Evolutionary conservation across 225 moss, liverwort and hornwort genomes (phyloP), one percentile per base, ranked within the genome.

Genomic region (Asterella californica): DNA sequence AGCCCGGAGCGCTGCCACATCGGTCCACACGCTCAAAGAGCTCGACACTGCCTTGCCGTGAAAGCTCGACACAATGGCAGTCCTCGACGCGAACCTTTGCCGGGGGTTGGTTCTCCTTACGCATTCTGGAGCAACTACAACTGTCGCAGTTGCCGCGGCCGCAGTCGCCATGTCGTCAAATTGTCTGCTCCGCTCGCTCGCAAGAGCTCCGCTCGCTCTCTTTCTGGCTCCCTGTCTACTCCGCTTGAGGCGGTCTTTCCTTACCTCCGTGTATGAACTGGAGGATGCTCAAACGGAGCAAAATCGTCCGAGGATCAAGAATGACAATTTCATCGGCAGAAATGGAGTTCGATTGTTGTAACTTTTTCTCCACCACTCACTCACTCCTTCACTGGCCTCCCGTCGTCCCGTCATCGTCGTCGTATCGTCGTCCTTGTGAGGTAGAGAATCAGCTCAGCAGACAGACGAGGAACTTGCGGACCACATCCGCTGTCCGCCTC

Each of bases 31-130:
- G 38, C 79, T 88, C 70, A 78, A 33, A 2, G 89, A 70, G 69
- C 80, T 88, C 1, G 79, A 53, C 24, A 88, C 87, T 15, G 86
- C 78, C 69, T 81, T 79, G 42, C 94, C 94, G 19, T 78, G 88
- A 53, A 92, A 90, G 32, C 61, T 76, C 34, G 87, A 87, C 0
- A 79, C 64, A 48, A 78, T 60, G 62, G 76, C 32, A 19, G 37
- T 62, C 61, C 27, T 60, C 25, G 62, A 38, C 6, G 42, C 17
- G 29, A 75, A 21, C 42, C 66, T 67, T 17, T 61, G 38, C 21
- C 54, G 0, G 10, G 66, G 49, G 19, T 21, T 66, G 22, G 76
- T 38, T 75, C 54, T 36, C 24, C 76, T 60, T 37, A 21, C 21
- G 38, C 76, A 38, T 25, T 61, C 60, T 25, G 83, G 68, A 5